Evolutionary conservation across 306 rosid species (phyloP).

Genomic region (Mimosa pudica): DNA sequence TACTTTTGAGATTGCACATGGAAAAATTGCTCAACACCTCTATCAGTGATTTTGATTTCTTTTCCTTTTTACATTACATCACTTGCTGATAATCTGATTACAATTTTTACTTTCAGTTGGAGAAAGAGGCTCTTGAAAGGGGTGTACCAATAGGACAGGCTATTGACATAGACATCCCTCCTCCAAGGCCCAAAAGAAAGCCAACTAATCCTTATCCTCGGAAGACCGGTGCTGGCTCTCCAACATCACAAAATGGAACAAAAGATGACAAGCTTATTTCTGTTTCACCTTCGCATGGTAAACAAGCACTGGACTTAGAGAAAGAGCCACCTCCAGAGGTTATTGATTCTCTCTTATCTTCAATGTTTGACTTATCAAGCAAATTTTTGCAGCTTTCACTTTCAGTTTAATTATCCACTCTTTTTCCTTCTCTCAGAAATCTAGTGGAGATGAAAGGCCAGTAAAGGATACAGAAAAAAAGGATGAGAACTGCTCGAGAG

Average conservation of each 20-base stretch:
- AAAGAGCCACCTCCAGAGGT: slow-evolving; percentile 76
- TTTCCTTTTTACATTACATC: background rate
- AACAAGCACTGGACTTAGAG: slow-evolving; percentile 68
- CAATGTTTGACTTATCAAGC: background rate
- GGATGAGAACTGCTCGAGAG: slow-evolving; percentile 59
- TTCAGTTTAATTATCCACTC: slow-evolving; percentile 25
- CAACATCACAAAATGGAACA: slow-evolving; percentile 53
- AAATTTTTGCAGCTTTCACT: slow-evolving; percentile 25
- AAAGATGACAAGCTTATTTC: slow-evolving; percentile 68
- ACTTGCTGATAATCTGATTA: slow-evolving; percentile 32
- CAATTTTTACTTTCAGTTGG: slow-evolving; percentile 67
- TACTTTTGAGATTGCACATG: slow-evolving; percentile 7
- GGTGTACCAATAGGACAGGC: slow-evolving; percentile 74
- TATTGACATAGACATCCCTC: slow-evolving; percentile 86
- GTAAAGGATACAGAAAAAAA: slow-evolving; percentile 52
- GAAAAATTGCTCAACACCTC: background rate
- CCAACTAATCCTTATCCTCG: slow-evolving; percentile 95
- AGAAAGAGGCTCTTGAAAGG: slow-evolving; percentile 80
- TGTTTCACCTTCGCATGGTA: slow-evolving; percentile 54
- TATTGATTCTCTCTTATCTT: slow-evolving; percentile 27
- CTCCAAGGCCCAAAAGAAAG: slow-evolving; percentile 96
- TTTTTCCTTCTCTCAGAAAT: slow-evolving; percentile 44
- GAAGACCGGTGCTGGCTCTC: slow-evolving; percentile 51
- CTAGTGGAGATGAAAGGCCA: slow-evolving; percentile 58
- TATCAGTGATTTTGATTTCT: slow-evolving; percentile 12